phyloP scores from a whole-genome alignment of 108 stramenopile species.

The Aurantiochytrium sp. region DNA sequence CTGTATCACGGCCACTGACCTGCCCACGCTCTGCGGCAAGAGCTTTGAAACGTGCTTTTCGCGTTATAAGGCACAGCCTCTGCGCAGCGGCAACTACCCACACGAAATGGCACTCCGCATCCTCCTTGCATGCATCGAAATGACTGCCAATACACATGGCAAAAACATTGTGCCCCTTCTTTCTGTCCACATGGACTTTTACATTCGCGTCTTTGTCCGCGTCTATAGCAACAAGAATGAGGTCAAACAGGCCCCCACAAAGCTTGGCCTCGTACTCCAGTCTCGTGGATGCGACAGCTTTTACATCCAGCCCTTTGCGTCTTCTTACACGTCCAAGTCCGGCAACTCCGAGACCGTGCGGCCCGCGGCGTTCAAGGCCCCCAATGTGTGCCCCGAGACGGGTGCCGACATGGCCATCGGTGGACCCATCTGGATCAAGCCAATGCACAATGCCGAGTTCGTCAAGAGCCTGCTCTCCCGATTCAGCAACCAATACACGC shows the following conservation, averaged over 20 bases:
- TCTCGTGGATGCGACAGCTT: constrained; percentile 86
- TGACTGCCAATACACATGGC: constrained; percentile 73
- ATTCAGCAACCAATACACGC: constrained; percentile 44
- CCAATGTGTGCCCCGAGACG: constrained; percentile 53
- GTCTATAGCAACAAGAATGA: constrained; percentile 76
- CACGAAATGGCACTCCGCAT: constrained; percentile 93
- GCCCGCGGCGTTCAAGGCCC: neutral
- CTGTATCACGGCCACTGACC: constrained; percentile 92
- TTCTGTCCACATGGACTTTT: constrained; percentile 89
- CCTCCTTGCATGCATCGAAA: constrained; percentile 70
- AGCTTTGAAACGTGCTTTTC: constrained; percentile 88
- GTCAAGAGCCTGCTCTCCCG: constrained; percentile 64
- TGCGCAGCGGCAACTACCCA: constrained; percentile 68
- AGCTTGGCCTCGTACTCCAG: constrained; percentile 71
- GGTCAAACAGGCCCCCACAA: constrained; percentile 34
- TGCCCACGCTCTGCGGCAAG: constrained; percentile 84
- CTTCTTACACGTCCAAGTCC: constrained; percentile 17
- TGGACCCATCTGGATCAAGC: constrained; percentile 89
- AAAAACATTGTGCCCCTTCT: constrained; percentile 78
- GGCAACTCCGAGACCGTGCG: neutral
- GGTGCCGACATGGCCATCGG: constrained; percentile 74
- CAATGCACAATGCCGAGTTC: constrained; percentile 76
- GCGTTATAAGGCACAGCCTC: constrained; percentile 77
- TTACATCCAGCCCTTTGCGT: constrained; percentile 59
- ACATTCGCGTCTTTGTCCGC: constrained; percentile 92